A percentile compares a stretch with the other conserved stretches of the same genome.
Conservation (phyloP, 768 basidiomycete species). For the Pleurotus giganteus region DNA sequence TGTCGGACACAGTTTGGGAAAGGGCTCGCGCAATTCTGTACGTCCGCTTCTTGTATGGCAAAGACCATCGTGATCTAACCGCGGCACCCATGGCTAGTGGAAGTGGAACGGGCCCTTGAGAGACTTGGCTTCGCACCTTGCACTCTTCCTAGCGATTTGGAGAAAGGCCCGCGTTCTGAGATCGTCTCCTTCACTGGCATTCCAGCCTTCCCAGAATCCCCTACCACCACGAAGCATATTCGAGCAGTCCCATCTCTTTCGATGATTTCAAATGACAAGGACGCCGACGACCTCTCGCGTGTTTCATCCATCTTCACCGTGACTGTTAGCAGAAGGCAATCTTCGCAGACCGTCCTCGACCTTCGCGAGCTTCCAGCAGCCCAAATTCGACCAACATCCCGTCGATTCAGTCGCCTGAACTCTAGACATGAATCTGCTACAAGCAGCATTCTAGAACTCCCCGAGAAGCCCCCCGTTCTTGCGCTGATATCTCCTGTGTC, state of each 20-base stretch:
- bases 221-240: not conserved
- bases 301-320: conserved; percentile 1
- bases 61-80: not conserved
- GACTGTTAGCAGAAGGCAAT: not conserved
- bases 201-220: not conserved
- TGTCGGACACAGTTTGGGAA: conserved; percentile 55
- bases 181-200: conserved; percentile 5
- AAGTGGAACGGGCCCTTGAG: conserved; percentile 37
- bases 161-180: conserved; percentile 14
- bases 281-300: not conserved
- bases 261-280: not conserved
- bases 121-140: conserved; percentile 43
- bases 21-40: conserved; percentile 52
- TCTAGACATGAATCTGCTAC: not conserved
- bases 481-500: conserved; percentile 5
- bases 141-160: conserved; percentile 30
- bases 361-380: conserved; percentile 1
- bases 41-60: conserved; percentile 16
- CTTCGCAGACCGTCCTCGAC: not conserved
- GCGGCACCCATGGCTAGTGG: conserved; percentile 24
- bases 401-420: not conserved
- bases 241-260: conserved; percentile 4
- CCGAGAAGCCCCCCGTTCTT: conserved; percentile 1
- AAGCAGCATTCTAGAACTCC: not conserved
- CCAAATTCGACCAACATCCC: not conserved